Conservation (phyloP, 2,329 filamentous ascomycete genomes). For the Xylaria sp. region DNA sequence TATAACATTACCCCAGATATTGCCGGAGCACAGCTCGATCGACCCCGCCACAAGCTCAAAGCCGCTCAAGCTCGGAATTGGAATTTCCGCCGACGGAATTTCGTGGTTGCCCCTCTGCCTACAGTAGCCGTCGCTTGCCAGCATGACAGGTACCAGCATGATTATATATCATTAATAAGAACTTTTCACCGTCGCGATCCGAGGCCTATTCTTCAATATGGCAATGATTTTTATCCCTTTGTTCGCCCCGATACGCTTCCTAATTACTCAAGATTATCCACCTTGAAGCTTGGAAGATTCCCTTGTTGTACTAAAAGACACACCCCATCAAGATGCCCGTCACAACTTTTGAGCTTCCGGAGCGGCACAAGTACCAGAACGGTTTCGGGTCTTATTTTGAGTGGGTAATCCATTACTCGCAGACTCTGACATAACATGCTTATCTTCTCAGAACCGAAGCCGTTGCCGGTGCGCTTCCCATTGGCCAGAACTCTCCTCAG, state of each 20-base stretch:
- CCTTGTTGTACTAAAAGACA: neutral
- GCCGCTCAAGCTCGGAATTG: neutral
- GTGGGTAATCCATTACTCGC: conserved; percentile 56
- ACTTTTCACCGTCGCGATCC: neutral
- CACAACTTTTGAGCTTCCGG: conserved; percentile 50
- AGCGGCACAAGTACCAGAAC: conserved; percentile 71
- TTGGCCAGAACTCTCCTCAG: conserved; percentile 76
- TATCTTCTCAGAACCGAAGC: conserved; percentile 61
- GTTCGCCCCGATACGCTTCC: neutral
- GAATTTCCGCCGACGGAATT: conserved; percentile 23
- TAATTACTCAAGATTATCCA: conserved; percentile 5
- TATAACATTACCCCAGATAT: conserved; percentile 4
- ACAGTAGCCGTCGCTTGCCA: conserved; percentile 32
- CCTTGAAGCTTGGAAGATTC: neutral
- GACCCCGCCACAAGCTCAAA: neutral
- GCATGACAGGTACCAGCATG: neutral
- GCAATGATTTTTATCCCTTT: neutral
- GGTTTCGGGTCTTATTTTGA: conserved; percentile 77
- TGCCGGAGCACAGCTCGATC: neutral
- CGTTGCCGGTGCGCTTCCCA: conserved; percentile 71
- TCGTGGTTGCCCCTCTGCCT: conserved; percentile 20
- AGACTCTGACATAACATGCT: neutral
- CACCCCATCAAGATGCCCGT: conserved; percentile 48
- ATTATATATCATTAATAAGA: conserved; percentile 10
- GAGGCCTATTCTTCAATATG: conserved; percentile 6